Base-by-base conservation (phyloP, 257 asterid genomes). In the Ligustrum vulgare region DNA sequence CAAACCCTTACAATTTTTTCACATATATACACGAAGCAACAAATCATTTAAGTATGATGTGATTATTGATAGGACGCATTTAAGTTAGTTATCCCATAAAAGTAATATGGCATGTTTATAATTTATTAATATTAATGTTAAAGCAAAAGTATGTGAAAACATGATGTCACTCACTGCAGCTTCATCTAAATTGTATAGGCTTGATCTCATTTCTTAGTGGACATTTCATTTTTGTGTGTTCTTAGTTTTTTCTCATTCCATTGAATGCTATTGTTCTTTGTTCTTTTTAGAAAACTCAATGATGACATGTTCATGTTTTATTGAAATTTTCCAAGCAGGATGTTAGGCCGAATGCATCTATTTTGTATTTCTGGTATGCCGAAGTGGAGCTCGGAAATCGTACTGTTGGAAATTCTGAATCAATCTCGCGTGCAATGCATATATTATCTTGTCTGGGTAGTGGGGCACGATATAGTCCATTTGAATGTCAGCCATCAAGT, bases 351-450 rank as follows among this genome's bases (percentile, higher is more conserved):
- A 85, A 77, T 68, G 91, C 90, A 43, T 82, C 91, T 80, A 93
- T 94, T 71, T 82, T 95, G 84, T 86, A 95, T 82, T 85, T 91
- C 60, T 95, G 99, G 98, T 95, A 95, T 79, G 94, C 99, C 23
- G 93, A 95, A 83, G 79, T 83, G 88, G 99, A 95, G 88, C 85
- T 89, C 73, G 85, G 86, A 33, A 82, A 86, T 37, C 69, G 60
- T 60, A 67, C 83, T 81, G 82, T 82, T 62, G 87, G 73, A 73
- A 79, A 79, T 74, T 80, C 89, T 22, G 92, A 88, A 66, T 85
- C 93, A 25, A 72, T 78, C 13, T 74, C 71, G 11, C 98, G 98
- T 56, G 99, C 99, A n/a, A 75, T 87, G 75, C 96, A 92, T 80
- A 91, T 92, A 72, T 81, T 94, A 67, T 89, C 96, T 85, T 92